Evolutionary conservation across 2,329 filamentous ascomycete species (phyloP), one percentile per base, ranked within the genome.

Genomic region (Tolypocladium album): DNA sequence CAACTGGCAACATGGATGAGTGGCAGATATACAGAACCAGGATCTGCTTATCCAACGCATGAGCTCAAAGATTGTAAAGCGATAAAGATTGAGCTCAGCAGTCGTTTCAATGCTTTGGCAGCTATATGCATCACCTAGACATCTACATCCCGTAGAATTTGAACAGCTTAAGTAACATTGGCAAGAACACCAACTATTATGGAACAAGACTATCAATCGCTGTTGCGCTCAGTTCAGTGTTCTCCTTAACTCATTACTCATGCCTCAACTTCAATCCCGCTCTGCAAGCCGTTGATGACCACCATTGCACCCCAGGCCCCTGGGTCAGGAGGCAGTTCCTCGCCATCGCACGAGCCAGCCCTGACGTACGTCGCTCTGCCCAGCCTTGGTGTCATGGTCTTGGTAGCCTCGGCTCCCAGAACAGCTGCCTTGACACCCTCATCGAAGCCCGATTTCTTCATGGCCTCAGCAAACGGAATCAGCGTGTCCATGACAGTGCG

Each of bases 271-370:
- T 17, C 22, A 52, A 62, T 58, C n/a, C 61, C 63, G 55, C 68
- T 67, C 57, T 69, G 63, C 57, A 80, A 61, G 1, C 76, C 78
- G 63, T 73, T 70, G 52, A 82, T 76, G 2, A 75, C 80, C 20
- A 82, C 79, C 79, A 85, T 85, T 31, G 87, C 79, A n/a, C 86
- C 87, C 77, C 86, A 85, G 5, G 87, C 87, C 38, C 87, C 87
- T 0, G 87, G 87, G 69, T 90, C 87, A 4, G 87, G 86, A 5
- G 88, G 84, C 59, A 81, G 63, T 53, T 78, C 79, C 58, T 72
- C 72, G 59, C 76, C 78, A 61, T 81, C 76, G 60, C 77, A 81
- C 3, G 76, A 76, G 52, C 79, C 80, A 1, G 78, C 79, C 6
- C 82, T 85, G 4, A 89, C 82, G 66, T 90, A 90, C 0, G 87